phyloP scores from a whole-genome alignment of 768 basidiomycete species.

The Cytidiella melzeri region DNA sequence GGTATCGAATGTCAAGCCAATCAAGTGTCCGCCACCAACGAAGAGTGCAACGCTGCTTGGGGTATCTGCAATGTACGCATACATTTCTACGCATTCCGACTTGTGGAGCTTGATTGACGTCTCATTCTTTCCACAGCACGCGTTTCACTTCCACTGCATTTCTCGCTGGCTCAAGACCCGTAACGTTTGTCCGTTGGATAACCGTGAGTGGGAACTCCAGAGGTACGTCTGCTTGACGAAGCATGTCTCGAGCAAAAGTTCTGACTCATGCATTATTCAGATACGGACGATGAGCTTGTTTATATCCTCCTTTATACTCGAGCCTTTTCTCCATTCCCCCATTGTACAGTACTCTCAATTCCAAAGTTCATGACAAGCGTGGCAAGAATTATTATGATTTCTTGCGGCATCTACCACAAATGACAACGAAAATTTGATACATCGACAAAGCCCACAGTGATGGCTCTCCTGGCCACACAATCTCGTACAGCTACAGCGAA shows the following conservation, averaged over 20 bases:
- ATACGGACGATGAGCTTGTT: constrained; percentile 10
- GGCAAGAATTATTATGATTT: no score
- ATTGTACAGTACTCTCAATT: constrained; percentile 11
- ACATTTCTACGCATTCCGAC: background rate
- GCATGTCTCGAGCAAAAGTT: background rate
- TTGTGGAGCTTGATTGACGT: background rate
- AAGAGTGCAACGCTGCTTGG: constrained; percentile 98
- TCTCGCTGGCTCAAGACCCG: constrained; percentile 98
- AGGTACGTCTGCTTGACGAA: constrained; percentile 51
- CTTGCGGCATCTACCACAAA: no score
- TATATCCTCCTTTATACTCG: background rate
- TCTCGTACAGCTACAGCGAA: no score
- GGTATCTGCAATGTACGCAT: constrained; percentile 90
- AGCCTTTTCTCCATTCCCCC: background rate
- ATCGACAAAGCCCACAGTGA: no score
- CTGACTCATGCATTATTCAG: constrained; percentile 1
- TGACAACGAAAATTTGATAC: no score
- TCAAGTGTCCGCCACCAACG: constrained; percentile 92
- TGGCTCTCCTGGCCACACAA: no score
- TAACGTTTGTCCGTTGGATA: constrained; percentile 92
- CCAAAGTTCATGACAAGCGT: background rate
- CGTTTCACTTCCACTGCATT: constrained; percentile 99
- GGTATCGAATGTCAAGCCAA: constrained; percentile 99
- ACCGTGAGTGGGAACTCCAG: constrained; percentile 95
- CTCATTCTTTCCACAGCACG: constrained; percentile 55